A percentile compares a stretch with the other conserved stretches of the same genome.
Conservation (phyloP, 116 monocot genomes). For the Dioscorea cayenensis region DNA sequence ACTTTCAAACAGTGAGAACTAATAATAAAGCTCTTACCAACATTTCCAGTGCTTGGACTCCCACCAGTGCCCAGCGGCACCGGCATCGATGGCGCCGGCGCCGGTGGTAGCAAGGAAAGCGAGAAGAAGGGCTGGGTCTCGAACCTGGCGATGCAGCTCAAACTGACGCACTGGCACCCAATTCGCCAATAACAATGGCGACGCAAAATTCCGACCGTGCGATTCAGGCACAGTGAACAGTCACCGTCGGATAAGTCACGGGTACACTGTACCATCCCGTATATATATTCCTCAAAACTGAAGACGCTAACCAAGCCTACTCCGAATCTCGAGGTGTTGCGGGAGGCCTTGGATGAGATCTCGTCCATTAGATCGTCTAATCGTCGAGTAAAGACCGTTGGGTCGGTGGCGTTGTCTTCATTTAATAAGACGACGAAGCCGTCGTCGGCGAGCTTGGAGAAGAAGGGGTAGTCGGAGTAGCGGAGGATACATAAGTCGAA, state of each 20-base stretch:
- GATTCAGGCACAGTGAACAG: constrained; percentile 16
- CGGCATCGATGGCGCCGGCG: not conserved
- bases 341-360: constrained; percentile 6
- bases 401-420: not conserved
- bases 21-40: not conserved
- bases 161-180: constrained; percentile 6
- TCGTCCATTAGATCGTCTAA: constrained; percentile 2
- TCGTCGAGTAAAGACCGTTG: not conserved
- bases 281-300: no score
- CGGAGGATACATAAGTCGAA: constrained; percentile 9
- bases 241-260: constrained; percentile 8
- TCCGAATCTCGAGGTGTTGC: not conserved
- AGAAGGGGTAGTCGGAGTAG: constrained; percentile 16
- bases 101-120: not conserved
- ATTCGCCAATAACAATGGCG: not conserved
- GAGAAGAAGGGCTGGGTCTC: constrained; percentile 5
- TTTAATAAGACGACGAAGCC: no score
- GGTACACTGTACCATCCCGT: constrained; percentile 34
- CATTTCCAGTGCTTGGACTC: not conserved
- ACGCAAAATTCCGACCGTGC: not conserved
- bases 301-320: no score
- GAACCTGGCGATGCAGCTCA: constrained; percentile 22
- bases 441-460: not conserved
- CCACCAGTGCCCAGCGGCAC: not conserved
- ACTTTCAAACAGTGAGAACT: not conserved